A percentile compares a stretch with the other conserved stretches of the same genome.
phyloP scores from a whole-genome alignment of 2,329 filamentous ascomycete species.

The Penicillium sp. region DNA sequence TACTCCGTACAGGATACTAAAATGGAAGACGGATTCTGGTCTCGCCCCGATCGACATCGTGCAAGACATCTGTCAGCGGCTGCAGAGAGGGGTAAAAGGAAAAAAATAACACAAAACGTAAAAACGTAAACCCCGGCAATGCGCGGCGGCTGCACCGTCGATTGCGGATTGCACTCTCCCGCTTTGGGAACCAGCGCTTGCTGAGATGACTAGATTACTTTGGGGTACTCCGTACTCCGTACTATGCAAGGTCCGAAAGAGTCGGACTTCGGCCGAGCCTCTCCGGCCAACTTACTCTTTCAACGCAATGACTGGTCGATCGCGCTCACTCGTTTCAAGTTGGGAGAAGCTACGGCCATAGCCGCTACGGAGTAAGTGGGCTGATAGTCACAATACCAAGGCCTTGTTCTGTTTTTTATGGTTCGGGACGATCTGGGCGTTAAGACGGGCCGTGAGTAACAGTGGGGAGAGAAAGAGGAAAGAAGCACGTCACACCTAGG shows the following conservation, averaged over 20 bases:
- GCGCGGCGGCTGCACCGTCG: conserved; percentile 19
- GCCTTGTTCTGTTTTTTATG: conserved; percentile 3
- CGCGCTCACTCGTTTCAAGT: neutral
- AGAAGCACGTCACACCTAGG: conserved; percentile 16
- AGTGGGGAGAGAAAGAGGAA: conserved; percentile 13
- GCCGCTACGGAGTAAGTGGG: neutral
- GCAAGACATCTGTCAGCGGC: conserved; percentile 13
- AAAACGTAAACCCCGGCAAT: conserved; percentile 9
- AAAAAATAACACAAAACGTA: neutral
- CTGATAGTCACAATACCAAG: neutral
- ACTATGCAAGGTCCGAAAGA: conserved; percentile 10
- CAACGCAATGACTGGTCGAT: conserved; percentile 3
- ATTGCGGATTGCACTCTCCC: conserved; percentile 14
- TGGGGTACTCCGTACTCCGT: neutral
- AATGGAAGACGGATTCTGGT: neutral
- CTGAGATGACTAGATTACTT: neutral
- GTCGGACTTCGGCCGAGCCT: conserved; percentile 5
- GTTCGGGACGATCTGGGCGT: conserved; percentile 13
- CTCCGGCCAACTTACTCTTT: neutral
- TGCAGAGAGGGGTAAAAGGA: conserved; percentile 1
- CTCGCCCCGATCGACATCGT: conserved; percentile 4
- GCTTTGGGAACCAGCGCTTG: conserved; percentile 9
- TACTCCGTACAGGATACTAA: too few species aligned
- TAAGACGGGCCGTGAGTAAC: conserved; percentile 21
- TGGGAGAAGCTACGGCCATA: neutral